phyloP scores from a whole-genome alignment of 495 filamentous ascomycete genomes.

The Hypoxylon lienhwacheense region DNA sequence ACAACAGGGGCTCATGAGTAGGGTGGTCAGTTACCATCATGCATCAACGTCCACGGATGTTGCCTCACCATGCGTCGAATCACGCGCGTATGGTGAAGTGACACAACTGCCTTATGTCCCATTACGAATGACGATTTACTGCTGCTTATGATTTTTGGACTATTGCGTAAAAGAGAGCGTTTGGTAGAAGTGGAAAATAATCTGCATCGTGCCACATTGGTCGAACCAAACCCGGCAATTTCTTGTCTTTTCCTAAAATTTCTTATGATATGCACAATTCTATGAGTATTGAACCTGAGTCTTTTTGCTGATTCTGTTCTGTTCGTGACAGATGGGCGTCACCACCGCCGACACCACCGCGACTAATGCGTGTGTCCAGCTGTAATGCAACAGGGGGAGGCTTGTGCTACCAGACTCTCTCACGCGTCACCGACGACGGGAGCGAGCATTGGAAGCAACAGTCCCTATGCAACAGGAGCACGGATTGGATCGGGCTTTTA shows the following conservation, averaged over 20 bases:
- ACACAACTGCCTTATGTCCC: constrained; percentile 16
- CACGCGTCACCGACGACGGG: constrained; percentile 19
- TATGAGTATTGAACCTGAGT: constrained; percentile 22
- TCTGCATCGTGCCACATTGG: constrained; percentile 10
- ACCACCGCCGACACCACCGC: constrained; percentile 36
- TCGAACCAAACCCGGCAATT: constrained; percentile 20
- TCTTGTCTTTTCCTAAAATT: constrained; percentile 23
- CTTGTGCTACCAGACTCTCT: constrained; percentile 1
- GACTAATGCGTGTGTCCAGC: constrained; percentile 16
- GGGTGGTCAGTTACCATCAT: constrained; percentile 10
- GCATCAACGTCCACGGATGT: constrained; percentile 7
- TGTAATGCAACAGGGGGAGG: constrained; percentile 12
- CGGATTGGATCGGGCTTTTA: constrained; percentile 10
- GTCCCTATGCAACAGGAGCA: constrained; percentile 13
- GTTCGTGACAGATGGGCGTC: constrained; percentile 44
- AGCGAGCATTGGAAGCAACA: constrained; percentile 6
- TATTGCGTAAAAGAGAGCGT: constrained; percentile 14
- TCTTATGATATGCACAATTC: constrained; percentile 27
- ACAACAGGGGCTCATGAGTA: constrained; percentile 42
- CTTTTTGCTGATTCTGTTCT: constrained; percentile 35
- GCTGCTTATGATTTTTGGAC: constrained; percentile 8
- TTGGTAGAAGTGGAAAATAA: constrained; percentile 5
- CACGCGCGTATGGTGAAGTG: constrained; percentile 6
- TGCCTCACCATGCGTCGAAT: constrained; percentile 1
- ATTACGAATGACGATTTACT: constrained; percentile 29